These are phyloP conservation scores for Monilinia fructigena DNA, from an alignment of 2,329 filamentous ascomycete species.

Conservation along the genomic window DNA sequence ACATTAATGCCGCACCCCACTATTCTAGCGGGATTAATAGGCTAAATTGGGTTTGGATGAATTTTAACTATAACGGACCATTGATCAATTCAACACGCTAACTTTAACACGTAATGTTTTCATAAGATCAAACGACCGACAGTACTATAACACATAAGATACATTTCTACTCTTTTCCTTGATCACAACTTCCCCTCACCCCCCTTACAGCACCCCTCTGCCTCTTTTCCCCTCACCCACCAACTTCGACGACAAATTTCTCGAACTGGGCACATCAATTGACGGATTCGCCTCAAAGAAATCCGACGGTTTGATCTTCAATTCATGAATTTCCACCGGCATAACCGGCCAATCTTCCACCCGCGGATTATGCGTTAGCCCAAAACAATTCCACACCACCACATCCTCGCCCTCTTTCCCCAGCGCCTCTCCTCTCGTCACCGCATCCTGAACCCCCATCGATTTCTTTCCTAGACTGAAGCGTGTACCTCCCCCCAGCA, in stretches of 20 bases:
- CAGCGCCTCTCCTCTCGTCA: conserved; percentile 80
- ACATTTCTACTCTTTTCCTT: not conserved
- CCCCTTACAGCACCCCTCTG: not conserved
- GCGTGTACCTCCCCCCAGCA: conserved; percentile 40
- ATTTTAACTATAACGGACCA: not conserved
- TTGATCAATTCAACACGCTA: not conserved
- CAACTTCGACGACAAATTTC: conserved; percentile 8
- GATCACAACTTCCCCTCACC: not conserved
- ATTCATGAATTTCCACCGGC: conserved; percentile 71
- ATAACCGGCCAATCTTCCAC: conserved; percentile 92
- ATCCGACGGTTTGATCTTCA: conserved; percentile 53
- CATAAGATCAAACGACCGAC: too few species aligned
- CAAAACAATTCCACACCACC: conserved; percentile 91
- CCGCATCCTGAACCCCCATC: conserved; percentile 57
- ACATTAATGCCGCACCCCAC: not conserved
- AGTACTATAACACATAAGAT: not conserved
- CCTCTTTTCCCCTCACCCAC: not conserved
- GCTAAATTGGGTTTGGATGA: not conserved
- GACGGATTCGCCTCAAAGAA: conserved; percentile 52
- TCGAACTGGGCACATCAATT: conserved; percentile 43
- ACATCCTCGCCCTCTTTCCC: conserved; percentile 71
- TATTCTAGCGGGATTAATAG: not conserved
- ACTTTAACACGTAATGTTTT: not conserved
- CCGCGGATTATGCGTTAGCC: conserved; percentile 81
- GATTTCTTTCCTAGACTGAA: conserved; percentile 37